Evolutionary conservation across 768 basidiomycete genomes (phyloP).

Genomic region (Termitomyces sp.): DNA sequence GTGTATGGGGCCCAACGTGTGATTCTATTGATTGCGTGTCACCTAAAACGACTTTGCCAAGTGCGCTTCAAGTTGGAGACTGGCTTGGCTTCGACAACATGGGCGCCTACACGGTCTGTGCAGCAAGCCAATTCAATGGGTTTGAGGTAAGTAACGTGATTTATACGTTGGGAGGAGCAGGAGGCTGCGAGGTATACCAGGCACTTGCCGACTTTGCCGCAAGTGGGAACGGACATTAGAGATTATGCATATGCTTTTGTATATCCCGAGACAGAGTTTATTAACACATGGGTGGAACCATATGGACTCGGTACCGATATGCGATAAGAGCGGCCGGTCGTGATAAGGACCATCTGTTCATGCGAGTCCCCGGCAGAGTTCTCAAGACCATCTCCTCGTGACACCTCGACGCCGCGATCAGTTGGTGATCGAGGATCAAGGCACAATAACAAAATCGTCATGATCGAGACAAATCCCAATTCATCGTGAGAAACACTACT

Average conservation of each 20-base stretch:
- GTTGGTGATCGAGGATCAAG: constrained; percentile 30
- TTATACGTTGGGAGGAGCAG: constrained; percentile 68
- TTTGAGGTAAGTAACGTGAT: constrained; percentile 78
- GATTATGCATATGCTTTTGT: constrained; percentile 1
- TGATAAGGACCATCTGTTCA: constrained; percentile 19
- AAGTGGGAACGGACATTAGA: constrained; percentile 34
- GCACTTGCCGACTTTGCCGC: constrained; percentile 48
- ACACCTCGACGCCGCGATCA: constrained; percentile 30
- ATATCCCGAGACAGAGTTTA: constrained; percentile 19
- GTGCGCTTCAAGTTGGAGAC: constrained; percentile 81
- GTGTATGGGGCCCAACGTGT: constrained; percentile 98
- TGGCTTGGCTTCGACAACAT: constrained; percentile 98
- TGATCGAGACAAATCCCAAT: constrained; percentile 30
- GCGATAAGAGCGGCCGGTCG: constrained; percentile 25
- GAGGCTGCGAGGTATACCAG: constrained; percentile 47
- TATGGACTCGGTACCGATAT: constrained; percentile 29
- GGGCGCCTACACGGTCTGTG: constrained; percentile 99
- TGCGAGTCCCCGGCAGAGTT: constrained; percentile 32
- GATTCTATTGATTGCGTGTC: constrained; percentile 95
- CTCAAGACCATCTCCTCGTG: constrained; percentile 28
- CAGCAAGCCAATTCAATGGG: constrained; percentile 94
- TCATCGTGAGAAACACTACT: constrained; percentile 3
- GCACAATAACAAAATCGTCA: constrained; percentile 27
- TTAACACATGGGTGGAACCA: constrained; percentile 21
- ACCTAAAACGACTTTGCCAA: constrained; percentile 57